Percentiles rank a stretch among this genome's conserved stretches.
Evolutionary conservation across 1,284 basidiomycete species (phyloP).

Genomic region (Phaffia rhodozyma): DNA sequence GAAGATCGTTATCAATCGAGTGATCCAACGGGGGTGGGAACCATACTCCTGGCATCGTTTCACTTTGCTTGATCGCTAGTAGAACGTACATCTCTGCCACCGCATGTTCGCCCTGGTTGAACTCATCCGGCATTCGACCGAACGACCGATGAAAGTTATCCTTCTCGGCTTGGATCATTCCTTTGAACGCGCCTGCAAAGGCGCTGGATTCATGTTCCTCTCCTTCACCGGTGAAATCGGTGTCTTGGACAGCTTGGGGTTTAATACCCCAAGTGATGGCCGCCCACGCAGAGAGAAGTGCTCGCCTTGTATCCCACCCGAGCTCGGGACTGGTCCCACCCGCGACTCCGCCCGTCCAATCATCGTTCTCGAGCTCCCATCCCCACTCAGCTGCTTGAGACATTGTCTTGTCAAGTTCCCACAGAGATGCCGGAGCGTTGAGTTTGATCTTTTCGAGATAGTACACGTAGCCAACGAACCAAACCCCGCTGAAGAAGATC

Average conservation of each 20-base stretch:
- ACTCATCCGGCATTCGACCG: background rate
- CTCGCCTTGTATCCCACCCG: constrained; percentile 52
- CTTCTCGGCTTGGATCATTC: background rate
- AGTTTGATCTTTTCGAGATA: no score
- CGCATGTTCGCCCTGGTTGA: constrained; percentile 25
- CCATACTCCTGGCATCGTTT: background rate
- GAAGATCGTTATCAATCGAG: no score
- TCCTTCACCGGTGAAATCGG: constrained; percentile 20
- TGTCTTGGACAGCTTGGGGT: no score
- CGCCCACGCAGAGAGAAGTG: constrained; percentile 63
- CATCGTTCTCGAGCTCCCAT: constrained; percentile 58
- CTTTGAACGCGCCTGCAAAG: constrained; percentile 29
- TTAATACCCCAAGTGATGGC: constrained; percentile 58
- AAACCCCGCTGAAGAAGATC: no score
- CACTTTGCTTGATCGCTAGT: background rate
- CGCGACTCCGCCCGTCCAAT: constrained; percentile 55
- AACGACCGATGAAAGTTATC: background rate
- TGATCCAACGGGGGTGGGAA: no score
- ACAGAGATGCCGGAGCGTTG: background rate
- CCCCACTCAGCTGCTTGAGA: constrained; percentile 52
- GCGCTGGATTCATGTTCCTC: constrained; percentile 23
- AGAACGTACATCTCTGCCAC: constrained; percentile 30
- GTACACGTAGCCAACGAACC: no score
- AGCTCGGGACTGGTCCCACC: constrained; percentile 65
- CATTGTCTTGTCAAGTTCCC: background rate